phyloP scores from a whole-genome alignment of 2,329 filamentous ascomycete genomes.

The Dothideomycetidae sp. region DNA sequence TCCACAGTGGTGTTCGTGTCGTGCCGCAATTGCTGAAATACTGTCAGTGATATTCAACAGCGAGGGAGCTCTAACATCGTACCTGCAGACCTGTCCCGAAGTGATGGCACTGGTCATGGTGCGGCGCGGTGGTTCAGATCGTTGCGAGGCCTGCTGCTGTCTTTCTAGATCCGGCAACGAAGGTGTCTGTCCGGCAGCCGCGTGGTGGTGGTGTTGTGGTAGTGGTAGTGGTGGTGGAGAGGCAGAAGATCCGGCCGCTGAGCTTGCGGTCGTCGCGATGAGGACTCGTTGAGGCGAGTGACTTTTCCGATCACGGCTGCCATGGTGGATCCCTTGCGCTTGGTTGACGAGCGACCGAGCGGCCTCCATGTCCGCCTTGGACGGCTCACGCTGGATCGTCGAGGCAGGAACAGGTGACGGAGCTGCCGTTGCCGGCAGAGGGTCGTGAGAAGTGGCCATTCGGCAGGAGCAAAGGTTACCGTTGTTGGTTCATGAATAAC shows the following conservation, averaged over 20 bases:
- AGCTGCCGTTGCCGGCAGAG: constrained; percentile 3
- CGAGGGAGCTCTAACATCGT: constrained; percentile 19
- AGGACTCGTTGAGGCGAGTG: constrained; percentile 1
- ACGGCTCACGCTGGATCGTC: constrained; percentile 29
- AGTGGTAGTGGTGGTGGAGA: constrained; percentile 10
- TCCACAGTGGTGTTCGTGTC: constrained; percentile 86
- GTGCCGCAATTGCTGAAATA: constrained; percentile 75
- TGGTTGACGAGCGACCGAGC: constrained; percentile 36
- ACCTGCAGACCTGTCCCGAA: constrained; percentile 59
- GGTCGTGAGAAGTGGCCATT: constrained; percentile 6
- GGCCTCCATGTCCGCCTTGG: constrained; percentile 36
- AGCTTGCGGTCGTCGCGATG: constrained; percentile 8
- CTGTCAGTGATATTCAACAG: constrained; percentile 10
- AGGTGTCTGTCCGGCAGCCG: constrained; percentile 10
- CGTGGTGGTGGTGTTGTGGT: constrained; percentile 9
- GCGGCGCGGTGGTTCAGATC: constrained; percentile 3
- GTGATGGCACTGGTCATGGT: constrained; percentile 17
- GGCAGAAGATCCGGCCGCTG: constrained; percentile 6
- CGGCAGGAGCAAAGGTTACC: constrained; percentile 5
- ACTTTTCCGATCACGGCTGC: constrained; percentile 10
- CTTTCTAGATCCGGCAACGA: neutral
- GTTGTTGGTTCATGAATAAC: constrained; percentile 9
- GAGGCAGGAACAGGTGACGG: constrained; percentile 12
- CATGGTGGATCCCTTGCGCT: constrained; percentile 23
- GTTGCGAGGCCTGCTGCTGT: neutral